Base-by-base conservation (phyloP, 2,329 filamentous ascomycete species). In the Fusarium graminum region DNA sequence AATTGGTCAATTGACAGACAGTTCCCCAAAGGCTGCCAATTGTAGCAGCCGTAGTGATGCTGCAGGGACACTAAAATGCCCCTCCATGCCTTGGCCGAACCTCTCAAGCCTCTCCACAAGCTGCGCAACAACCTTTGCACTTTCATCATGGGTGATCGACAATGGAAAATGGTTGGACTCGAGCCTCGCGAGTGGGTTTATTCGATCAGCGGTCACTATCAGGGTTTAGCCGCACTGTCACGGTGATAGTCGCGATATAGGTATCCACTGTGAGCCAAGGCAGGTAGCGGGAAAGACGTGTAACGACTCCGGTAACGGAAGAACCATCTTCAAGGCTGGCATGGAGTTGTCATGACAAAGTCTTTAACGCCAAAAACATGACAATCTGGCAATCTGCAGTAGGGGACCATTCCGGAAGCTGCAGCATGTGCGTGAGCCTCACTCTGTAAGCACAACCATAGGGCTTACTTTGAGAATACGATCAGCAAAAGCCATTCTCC, bases 161-260 rank as follows among this genome's bases (percentile, higher is more conserved):
- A 51, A 68, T 40, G 42, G 50, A 32, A 64, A 44, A 52, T 67
- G 49, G 59, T 59, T 64, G 59, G 63, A 60, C n/a, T 66, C 43
- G 58, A 63, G 58, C 59, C 43, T 70, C 43, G 50, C 34, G 41
- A 63, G 68, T 67, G 59, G 61, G 52, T 56, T 63, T 59, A 59
- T 65, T 57, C 60, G 69, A 69, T 69, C 69, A 61, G 69, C 69
- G 68, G 69, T 72, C 65, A 71, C 69, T 59, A 67, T 72, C 65
- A 72, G 56, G 58, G 67, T 71, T 67, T 65, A 53, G 42, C 55
- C 59, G 36, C 57, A 62, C 59, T 26, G 59, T 47, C 29, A 32
- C 60, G 29, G 50, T 34, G 43, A 22, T 42, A 60, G 41, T 44
- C 26, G 39, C 17, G 44, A 22, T 11, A 38, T 43, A 30, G 22